phyloP scores from a whole-genome alignment of 306 rosid species.

The Purshia tridentata region DNA sequence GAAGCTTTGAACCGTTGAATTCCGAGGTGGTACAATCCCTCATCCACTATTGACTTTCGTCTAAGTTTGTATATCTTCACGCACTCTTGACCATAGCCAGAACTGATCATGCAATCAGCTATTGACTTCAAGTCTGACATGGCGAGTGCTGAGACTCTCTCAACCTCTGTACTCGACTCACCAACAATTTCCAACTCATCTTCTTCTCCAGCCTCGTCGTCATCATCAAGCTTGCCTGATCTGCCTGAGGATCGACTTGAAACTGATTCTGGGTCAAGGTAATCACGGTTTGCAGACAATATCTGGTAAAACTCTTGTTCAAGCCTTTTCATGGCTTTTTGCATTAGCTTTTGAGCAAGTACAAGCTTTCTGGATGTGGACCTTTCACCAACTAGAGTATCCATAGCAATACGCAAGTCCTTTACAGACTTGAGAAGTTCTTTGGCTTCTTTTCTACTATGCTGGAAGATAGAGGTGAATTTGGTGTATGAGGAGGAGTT shows the following conservation, averaged over 20 bases:
- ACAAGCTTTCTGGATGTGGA: conserved; percentile 33
- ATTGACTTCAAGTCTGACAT: conserved; percentile 48
- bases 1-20: conserved; percentile 37
- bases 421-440: conserved; percentile 36
- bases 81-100: conserved; percentile 58
- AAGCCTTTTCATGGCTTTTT: conserved; percentile 47
- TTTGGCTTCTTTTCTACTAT: conserved; percentile 36
- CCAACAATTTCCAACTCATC: conserved; percentile 22
- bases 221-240: conserved; percentile 22
- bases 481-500: conserved; percentile 33
- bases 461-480: conserved; percentile 40
- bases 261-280: conserved; percentile 46
- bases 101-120: conserved; percentile 54
- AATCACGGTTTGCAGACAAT: conserved; percentile 30
- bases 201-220: conserved; percentile 21
- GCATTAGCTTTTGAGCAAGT: conserved; percentile 51
- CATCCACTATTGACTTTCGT: conserved; percentile 47
- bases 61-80: conserved; percentile 35
- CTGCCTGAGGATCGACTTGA: conserved; percentile 27
- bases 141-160: conserved; percentile 28
- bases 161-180: conserved; percentile 24
- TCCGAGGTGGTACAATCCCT: conserved; percentile 42
- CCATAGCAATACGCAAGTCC: conserved; percentile 37
- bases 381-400: conserved; percentile 26
- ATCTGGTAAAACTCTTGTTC: conserved; percentile 46